Percentiles rank a stretch among this genome's conserved stretches.
Conservation (phyloP, 306 rosid genomes). For the Fagus sylvatica region DNA sequence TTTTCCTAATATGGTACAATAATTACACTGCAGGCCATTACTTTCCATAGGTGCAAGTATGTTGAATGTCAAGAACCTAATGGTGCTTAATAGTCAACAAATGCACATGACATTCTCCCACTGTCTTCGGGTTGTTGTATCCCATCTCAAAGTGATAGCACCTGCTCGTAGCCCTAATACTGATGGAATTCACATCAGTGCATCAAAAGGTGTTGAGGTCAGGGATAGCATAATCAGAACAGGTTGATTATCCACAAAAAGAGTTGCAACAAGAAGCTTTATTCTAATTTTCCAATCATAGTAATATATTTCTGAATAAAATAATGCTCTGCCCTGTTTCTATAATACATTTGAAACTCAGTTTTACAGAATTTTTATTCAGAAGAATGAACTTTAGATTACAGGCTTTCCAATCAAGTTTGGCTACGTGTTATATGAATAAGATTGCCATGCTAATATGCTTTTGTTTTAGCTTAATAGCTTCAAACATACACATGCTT, state of each 20-base stretch:
- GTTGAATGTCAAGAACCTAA: slow-evolving; percentile 54
- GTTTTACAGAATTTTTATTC: background rate
- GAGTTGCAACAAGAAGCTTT: background rate
- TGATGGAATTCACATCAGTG: slow-evolving; percentile 90
- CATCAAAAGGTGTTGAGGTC: slow-evolving; percentile 54
- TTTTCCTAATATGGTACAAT: slow-evolving; percentile 28
- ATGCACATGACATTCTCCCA: slow-evolving; percentile 74
- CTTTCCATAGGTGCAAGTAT: slow-evolving; percentile 77
- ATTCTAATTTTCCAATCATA: background rate
- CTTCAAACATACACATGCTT: background rate
- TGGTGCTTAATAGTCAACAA: slow-evolving; percentile 72
- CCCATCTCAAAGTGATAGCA: slow-evolving; percentile 63
- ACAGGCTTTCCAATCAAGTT: background rate
- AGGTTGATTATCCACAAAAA: slow-evolving; percentile 41
- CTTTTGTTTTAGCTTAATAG: background rate
- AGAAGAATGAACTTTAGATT: background rate
- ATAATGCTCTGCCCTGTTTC: background rate
- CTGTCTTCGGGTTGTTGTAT: slow-evolving; percentile 66
- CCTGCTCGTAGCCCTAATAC: slow-evolving; percentile 86
- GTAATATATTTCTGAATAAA: background rate
- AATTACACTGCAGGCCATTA: slow-evolving; percentile 65
- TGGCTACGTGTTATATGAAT: background rate
- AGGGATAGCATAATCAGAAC: slow-evolving; percentile 60
- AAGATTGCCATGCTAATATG: background rate
- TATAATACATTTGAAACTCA: background rate